Base-by-base conservation (phyloP, 2,329 filamentous ascomycete genomes). In the Apiospora pterosperma region DNA sequence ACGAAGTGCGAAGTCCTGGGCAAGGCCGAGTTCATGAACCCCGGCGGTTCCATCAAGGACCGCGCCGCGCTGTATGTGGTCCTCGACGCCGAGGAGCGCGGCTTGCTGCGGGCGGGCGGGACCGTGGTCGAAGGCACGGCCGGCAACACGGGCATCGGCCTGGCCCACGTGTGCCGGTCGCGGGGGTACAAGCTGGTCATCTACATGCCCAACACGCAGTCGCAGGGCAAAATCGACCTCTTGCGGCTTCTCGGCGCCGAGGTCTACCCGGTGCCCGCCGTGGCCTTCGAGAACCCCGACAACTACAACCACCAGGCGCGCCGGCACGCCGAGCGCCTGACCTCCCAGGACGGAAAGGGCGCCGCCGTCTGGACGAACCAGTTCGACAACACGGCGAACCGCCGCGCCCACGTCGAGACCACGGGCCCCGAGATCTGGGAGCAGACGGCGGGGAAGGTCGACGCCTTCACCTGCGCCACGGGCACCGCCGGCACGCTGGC, bases 131-230 rank as follows among this genome's bases (percentile, higher is more conserved):
- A 99, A 81, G 96, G 96, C 67, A 99, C 96, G 5, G 96, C 96
- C 0, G 96, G 96, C 62, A 99, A 98, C 84, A 99, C 96, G 36
- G 96, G 96, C 69, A 99, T 99, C 77, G 96, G 96, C 1, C 90
- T 99, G 52, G 96, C 96, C 23, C 96, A 98, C 80, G 96, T 99
- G 64, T 98, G 96, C 81, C 88, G 95, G 66, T 92, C 90, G 41
- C 91, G 90, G 73, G 96, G 95, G 44, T 98, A 99, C 85, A 91
- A 91, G 76, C 89, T 97, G 61, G 94, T 98, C 75, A 99, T 99
- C 76, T 99, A 98, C 88, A 98, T 99, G 96, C 96, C 96, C 73
- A 92, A 99, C 84, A 98, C 95, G 60, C 96, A 98, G 81, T 97
- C 94, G 23, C 95, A 97, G 81, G 96, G 94, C 76, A 99, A 99